A percentile compares a stretch with the other conserved stretches of the same genome.
phyloP scores from a whole-genome alignment of 257 asterid species.

The Solanum appendiculatum region DNA sequence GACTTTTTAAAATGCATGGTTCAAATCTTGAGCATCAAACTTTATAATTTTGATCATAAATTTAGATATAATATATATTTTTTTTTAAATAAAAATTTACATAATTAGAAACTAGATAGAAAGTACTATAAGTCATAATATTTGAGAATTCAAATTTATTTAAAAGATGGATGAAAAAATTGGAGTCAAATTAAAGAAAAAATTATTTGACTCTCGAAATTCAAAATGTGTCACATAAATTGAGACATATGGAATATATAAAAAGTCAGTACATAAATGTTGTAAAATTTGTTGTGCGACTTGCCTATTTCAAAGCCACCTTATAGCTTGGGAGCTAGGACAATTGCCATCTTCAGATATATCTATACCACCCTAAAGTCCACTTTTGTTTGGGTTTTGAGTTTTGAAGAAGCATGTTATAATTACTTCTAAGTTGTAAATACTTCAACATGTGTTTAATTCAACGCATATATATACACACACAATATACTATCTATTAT shows the following conservation, averaged over 20 bases:
- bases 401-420: not conserved
- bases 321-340: not conserved
- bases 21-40: not conserved
- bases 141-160: no score
- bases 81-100: not conserved
- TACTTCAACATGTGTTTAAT: not conserved
- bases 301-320: not conserved
- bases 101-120: not conserved
- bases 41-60: not conserved
- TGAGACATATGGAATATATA: not conserved
- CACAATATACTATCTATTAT: no score
- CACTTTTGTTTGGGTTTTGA: not conserved
- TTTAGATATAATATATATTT: not conserved
- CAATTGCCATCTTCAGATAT: not conserved
- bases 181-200: not conserved
- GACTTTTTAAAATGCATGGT: not conserved
- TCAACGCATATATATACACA: no score
- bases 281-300: not conserved
- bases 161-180: no score
- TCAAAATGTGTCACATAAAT: not conserved
- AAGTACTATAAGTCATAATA: no score
- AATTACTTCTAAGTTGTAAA: not conserved
- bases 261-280: not conserved
- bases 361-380: not conserved
- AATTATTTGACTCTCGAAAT: not conserved